These are phyloP conservation scores for Fusarium sp. DNA, from an alignment of 2,329 filamentous ascomycete genomes.

Conservation along the genomic window DNA sequence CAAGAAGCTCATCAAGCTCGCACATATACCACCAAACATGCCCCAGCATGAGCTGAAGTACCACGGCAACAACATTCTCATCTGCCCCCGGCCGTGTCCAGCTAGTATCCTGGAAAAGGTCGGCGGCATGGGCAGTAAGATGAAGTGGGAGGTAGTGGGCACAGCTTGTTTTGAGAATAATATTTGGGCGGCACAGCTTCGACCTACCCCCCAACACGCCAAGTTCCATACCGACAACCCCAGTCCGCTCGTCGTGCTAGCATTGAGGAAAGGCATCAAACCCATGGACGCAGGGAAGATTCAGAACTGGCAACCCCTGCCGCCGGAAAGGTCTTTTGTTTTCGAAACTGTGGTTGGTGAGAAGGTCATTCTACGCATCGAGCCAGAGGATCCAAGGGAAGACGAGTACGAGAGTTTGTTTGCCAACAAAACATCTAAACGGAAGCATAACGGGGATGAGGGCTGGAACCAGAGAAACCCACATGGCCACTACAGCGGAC, in stretches of 20 bases:
- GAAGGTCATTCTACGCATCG: conserved; percentile 84
- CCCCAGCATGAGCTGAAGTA: conserved; percentile 79
- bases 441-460: conserved; percentile 65
- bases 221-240: conserved; percentile 83
- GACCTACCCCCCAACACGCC: conserved; percentile 74
- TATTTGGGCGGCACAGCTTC: conserved; percentile 87
- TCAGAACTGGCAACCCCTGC: conserved; percentile 82
- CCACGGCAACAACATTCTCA: conserved; percentile 91
- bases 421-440: conserved; percentile 68
- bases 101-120: conserved; percentile 80
- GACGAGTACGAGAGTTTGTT: conserved; percentile 72
- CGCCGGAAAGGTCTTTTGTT: conserved; percentile 74
- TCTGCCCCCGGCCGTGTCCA: conserved; percentile 81
- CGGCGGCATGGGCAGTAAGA: conserved; percentile 85
- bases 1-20: conserved; percentile 76
- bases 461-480: conserved; percentile 49
- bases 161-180: conserved; percentile 79
- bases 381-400: conserved; percentile 73
- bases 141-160: conserved; percentile 85
- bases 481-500: conserved; percentile 50
- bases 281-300: conserved; percentile 86
- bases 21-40: conserved; percentile 69
- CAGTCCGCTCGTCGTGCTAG: conserved; percentile 83
- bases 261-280: conserved; percentile 77
- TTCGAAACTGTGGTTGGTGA: conserved; percentile 89